Conservation (phyloP, 768 basidiomycete genomes). For the Lactarius sp. region DNA sequence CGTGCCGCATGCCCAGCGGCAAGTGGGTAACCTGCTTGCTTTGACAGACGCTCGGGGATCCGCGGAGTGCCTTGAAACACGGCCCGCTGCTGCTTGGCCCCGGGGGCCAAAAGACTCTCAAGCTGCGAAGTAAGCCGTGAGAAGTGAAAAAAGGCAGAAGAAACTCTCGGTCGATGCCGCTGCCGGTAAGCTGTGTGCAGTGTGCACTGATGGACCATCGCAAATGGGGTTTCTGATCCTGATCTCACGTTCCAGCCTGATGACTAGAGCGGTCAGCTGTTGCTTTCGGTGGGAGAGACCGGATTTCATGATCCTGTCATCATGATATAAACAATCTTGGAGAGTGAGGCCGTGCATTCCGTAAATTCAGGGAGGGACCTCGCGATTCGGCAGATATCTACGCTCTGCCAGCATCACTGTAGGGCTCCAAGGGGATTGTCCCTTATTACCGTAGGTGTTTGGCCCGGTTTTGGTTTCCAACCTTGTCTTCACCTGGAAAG, state of each 20-base stretch:
- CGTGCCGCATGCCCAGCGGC: neutral
- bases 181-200: neutral
- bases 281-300: neutral
- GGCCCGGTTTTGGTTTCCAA: neutral
- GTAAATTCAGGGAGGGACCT: too few species aligned
- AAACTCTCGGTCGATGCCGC: neutral
- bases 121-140: neutral
- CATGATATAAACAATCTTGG: neutral
- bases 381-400: neutral
- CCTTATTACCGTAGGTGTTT: neutral
- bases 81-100: slow-evolving; percentile 3
- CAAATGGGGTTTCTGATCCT: slow-evolving; percentile 8
- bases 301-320: slow-evolving; percentile 2
- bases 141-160: neutral
- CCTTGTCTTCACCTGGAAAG: neutral
- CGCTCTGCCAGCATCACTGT: neutral
- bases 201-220: slow-evolving; percentile 1
- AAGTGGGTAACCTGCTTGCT: neutral
- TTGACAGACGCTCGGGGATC: slow-evolving; percentile 9
- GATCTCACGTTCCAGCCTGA: slow-evolving; percentile 13
- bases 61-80: slow-evolving; percentile 19
- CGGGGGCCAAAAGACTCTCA: neutral
- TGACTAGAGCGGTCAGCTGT: neutral
- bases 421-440: neutral
- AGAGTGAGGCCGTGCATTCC: too few species aligned